Conservation (phyloP, 305 asterid genomes). For the Fraxinus paxiana region DNA sequence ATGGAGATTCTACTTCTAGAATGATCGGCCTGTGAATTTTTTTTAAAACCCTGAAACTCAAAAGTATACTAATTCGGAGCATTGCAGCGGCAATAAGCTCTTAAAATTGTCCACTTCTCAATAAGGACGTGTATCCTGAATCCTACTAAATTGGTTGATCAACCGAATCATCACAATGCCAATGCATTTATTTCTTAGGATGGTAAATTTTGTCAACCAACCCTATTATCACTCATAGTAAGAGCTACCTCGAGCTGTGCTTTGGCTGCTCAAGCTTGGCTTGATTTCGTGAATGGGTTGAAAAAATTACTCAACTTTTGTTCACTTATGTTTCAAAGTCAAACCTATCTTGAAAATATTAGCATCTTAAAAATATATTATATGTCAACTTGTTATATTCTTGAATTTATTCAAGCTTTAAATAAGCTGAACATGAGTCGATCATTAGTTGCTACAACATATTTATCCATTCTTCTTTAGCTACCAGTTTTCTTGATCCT, state of each 20-base stretch:
- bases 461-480: conserved; percentile 8
- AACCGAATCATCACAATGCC: background rate
- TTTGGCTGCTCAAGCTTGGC: conserved; percentile 17
- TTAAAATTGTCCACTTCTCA: background rate
- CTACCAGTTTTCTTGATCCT: background rate
- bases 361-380: background rate
- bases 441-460: background rate
- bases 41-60: conserved; percentile 12
- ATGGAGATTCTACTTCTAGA: conserved; percentile 9
- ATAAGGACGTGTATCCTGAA: background rate
- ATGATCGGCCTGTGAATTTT: conserved; percentile 12
- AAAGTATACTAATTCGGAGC: background rate
- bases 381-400: background rate
- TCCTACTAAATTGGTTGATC: conserved; percentile 4
- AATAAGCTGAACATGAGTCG: background rate
- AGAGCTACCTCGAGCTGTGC: background rate
- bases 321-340: background rate
- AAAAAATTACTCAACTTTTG: background rate
- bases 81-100: conserved; percentile 1
- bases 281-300: background rate
- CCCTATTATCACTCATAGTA: background rate
- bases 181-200: background rate
- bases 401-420: background rate
- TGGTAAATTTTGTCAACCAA: background rate
- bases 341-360: background rate